These are phyloP conservation scores for Russula sp. DNA, from an alignment of 768 basidiomycete genomes.

Conservation along the genomic window DNA sequence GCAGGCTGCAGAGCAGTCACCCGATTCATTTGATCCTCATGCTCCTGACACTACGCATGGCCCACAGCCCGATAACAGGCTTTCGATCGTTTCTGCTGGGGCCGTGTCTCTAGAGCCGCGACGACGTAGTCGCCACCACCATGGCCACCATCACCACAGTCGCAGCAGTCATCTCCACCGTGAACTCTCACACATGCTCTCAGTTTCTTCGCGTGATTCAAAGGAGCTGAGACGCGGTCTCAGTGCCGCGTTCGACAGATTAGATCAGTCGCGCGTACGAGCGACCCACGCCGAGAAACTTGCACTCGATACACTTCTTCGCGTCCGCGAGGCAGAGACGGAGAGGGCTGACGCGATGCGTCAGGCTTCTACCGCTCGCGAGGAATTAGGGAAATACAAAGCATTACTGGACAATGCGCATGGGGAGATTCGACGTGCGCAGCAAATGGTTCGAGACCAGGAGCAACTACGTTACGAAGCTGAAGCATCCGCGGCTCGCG, in stretches of 20 bases:
- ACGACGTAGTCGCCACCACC: conserved; percentile 26
- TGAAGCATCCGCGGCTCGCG: conserved; percentile 46
- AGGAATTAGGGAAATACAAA: conserved; percentile 49
- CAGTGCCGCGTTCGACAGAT: conserved; percentile 34
- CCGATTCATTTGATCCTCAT: background rate
- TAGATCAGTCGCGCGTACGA: conserved; percentile 44
- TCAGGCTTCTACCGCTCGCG: conserved; percentile 39
- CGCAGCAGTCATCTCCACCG: conserved; percentile 25
- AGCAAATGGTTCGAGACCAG: conserved; percentile 44
- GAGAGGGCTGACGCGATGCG: conserved; percentile 42
- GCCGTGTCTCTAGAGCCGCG: conserved; percentile 26
- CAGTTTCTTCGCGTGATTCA: conserved; percentile 28
- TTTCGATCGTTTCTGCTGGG: conserved; percentile 22
- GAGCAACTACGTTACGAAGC: conserved; percentile 45
- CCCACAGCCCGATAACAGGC: conserved; percentile 18
- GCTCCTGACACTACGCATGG: background rate
- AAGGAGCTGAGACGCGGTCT: conserved; percentile 36
- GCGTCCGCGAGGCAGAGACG: conserved; percentile 43
- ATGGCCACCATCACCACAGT: conserved; percentile 17
- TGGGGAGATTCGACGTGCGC: conserved; percentile 44
- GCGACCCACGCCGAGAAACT: conserved; percentile 47
- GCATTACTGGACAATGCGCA: conserved; percentile 46
- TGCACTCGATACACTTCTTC: conserved; percentile 46
- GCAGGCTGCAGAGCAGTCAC: conserved; percentile 4
- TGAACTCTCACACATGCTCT: conserved; percentile 29